Evolutionary conservation across 2,329 filamentous ascomycete genomes (phyloP), one percentile per base, ranked within the genome.

Genomic region (Fusarium heterosporum): DNA sequence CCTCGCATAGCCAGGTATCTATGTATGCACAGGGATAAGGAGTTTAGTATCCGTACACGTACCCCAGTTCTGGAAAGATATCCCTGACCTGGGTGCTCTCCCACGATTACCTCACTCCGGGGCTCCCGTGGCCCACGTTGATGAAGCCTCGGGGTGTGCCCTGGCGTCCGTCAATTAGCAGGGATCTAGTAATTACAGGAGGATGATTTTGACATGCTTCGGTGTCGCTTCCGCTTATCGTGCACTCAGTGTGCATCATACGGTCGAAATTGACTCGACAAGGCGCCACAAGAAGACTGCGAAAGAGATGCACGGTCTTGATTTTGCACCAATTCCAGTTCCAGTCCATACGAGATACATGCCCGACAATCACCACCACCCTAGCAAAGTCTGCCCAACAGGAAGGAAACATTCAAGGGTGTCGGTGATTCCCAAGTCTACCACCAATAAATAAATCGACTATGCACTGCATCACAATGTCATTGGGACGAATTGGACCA

Each of bases 401-500:
- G 6, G 26, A 26, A 32, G 25, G 41, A 48, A 52, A 58, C 42
- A 36, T 50, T 46, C 55, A 69, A 53, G 55, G 66, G 39, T 61
- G 49, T 50, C 49, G 55, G 54, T 50, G 59, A 54, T 48, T 66
- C 42, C 40, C 54, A 16, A 48, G 46, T 49, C 28, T 28, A 51
- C 51, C 34, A 26, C 66, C 66, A 73, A 67, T 72, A 55, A 55
- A 46, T 63, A 42, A 40, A 45, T 57, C 38, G 42, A 22, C 25
- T 41, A 39, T 51, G 42, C 47, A 17, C 36, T 38, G 47, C 52
- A 58, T 61, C 47, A 56, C 51, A 36, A 62, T 56, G 45, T 53
- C 42, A 56, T 70, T 68, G 61, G 56, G 48, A 56, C 49, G 32
- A 50, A 38, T 25, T 25, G 34, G 34, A 16, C 50, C 57, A 69